Evolutionary conservation across 169 alveolate genomes (phyloP), one percentile per base, ranked within the genome.

Genomic region (Cryptosporidium ryanae): DNA sequence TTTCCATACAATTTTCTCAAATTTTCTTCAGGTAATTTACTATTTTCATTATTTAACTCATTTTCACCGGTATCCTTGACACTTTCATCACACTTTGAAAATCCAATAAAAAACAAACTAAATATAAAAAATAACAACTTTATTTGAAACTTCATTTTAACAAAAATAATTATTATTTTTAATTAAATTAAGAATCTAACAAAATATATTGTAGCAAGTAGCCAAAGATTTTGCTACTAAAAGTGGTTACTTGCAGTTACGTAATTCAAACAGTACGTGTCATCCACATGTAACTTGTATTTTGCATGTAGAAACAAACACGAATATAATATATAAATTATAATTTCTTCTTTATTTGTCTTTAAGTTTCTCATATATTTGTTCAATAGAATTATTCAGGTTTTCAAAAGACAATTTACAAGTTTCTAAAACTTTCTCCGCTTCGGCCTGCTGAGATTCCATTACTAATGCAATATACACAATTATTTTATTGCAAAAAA

Each of bases 381-480:
- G 7, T 76, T 55, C 68, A 44, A 76, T 76, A 34, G 87, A 59
- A 8, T 52, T 23, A 34, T 65, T 76, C 17, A 76, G 64, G 2
- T 59, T 76, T 32, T n/a, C 21, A 18, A 76, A 76, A 25, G 87
- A 76, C 3, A 38, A 43, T 52, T 76, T 76, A 48, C 87, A 76
- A 18, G 64, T 65, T 38, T 61, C 71, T 12, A 76, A 63, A 61
- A 65, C 54, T 27, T 55, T 76, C 17, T 76, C 87, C 4, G 63
- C 38, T n/a, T 76, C 87, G n/a, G 12, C 31, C 38, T 76, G 87
- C n/a, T 76, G 87, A 18, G 87, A 57, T 7, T 76, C 87, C 87
- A 76, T 76, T 43, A 76, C 87, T 76, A 44, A 55, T 17, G 1
- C 21, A 21, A 55, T 32, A 43, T 21, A 8, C 17, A 1, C 2